A percentile compares a stretch with the other conserved stretches of the same genome.
phyloP scores from a whole-genome alignment of 306 rosid genomes.

The Corylus americana region DNA sequence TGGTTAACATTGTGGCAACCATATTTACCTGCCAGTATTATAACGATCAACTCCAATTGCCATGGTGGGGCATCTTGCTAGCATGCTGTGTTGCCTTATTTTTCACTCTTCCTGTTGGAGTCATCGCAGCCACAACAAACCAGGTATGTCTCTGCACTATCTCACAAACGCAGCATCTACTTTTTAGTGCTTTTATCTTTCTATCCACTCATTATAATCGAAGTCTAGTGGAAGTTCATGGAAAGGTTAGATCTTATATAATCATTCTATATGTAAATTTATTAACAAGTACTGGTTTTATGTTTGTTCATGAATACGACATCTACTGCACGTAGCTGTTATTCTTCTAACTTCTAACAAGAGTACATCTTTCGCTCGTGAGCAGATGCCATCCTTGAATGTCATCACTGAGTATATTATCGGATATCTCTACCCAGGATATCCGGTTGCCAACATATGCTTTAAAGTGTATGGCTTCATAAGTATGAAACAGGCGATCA shows the following conservation, averaged over 20 bases:
- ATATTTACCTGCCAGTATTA: constrained; percentile 59
- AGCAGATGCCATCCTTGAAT: constrained; percentile 61
- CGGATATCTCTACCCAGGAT: constrained; percentile 79
- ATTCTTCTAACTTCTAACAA: not conserved
- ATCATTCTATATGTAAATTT: not conserved
- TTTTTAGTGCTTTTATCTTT: not conserved
- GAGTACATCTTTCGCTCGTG: constrained; percentile 10
- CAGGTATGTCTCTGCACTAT: constrained; percentile 43
- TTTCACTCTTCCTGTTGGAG: constrained; percentile 82
- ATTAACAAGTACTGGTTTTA: not conserved
- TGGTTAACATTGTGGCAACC: constrained; percentile 50
- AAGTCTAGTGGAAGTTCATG: not conserved
- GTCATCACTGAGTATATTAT: constrained; percentile 75
- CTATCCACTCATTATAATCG: not conserved
- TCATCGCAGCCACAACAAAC: constrained; percentile 75
- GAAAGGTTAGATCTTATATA: not conserved
- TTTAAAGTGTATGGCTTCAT: constrained; percentile 74
- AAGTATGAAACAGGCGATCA: constrained; percentile 71
- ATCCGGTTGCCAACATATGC: constrained; percentile 77
- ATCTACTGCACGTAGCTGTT: not conserved
- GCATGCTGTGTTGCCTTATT: constrained; percentile 63
- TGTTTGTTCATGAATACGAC: not conserved
- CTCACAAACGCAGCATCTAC: not conserved
- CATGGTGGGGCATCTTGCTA: constrained; percentile 86
- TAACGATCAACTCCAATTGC: constrained; percentile 62